Evolutionary conservation across 2,329 filamentous ascomycete species (phyloP).

Genomic region (Ophiocordyceps sinensis): DNA sequence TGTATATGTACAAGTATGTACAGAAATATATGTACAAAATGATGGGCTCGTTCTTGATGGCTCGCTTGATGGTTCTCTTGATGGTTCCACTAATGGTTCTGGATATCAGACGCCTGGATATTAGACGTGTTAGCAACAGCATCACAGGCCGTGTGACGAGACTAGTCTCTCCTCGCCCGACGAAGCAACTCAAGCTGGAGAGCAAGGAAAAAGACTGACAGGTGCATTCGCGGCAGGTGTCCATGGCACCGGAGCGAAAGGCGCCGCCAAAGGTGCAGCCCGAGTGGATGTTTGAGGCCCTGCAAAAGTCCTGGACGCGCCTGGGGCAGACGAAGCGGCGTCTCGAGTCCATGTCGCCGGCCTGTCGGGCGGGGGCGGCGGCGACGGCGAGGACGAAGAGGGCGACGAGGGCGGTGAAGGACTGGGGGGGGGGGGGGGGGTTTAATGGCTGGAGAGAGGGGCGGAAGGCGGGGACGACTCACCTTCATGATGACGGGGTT

Average conservation of each 20-base stretch:
- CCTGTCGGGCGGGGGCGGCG: constrained; percentile 2
- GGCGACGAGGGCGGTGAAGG: not conserved
- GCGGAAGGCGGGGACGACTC: too few species aligned
- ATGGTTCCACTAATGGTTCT: too few species aligned
- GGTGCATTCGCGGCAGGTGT: constrained; percentile 4
- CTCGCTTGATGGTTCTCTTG: too few species aligned
- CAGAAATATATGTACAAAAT: too few species aligned
- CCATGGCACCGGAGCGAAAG: constrained; percentile 6
- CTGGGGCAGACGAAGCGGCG: constrained; percentile 6
- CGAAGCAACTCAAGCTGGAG: not conserved
- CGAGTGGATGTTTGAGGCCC: constrained; percentile 8
- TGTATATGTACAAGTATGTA: too few species aligned
- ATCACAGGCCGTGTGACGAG: too few species aligned
- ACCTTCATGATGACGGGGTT: too few species aligned
- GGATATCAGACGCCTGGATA: too few species aligned
- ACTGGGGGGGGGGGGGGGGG: not conserved
- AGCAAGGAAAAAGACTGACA: not conserved
- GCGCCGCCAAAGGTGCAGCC: constrained; percentile 5
- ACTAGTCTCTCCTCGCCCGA: too few species aligned
- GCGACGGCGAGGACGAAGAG: constrained; percentile 1
- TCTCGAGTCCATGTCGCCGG: constrained; percentile 2
- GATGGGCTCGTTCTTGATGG: too few species aligned
- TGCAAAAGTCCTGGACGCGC: constrained; percentile 7
- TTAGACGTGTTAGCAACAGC: too few species aligned
- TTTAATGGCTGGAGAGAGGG: too few species aligned